phyloP scores from a whole-genome alignment of 2,329 filamentous ascomycete species.

The Fusarium neocosmosporiellum region DNA sequence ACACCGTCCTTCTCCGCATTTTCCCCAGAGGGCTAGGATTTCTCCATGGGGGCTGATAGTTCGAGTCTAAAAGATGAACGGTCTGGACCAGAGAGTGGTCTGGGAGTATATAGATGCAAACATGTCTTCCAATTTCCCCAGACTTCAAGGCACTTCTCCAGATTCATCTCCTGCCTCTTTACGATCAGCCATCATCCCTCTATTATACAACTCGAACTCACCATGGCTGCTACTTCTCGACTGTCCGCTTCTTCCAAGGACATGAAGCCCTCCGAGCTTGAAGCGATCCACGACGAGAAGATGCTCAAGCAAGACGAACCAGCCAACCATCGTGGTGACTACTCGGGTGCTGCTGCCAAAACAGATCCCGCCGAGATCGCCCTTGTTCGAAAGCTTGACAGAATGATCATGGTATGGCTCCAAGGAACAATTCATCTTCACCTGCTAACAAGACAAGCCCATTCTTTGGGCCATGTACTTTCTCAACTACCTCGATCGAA shows the following conservation, averaged over 20 bases:
- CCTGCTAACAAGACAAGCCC: constrained; percentile 14
- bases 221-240: neutral
- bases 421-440: neutral
- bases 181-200: neutral
- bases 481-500: constrained; percentile 41
- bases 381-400: constrained; percentile 39
- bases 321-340: neutral
- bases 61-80: neutral
- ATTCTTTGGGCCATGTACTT: constrained; percentile 41
- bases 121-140: neutral
- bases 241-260: constrained; percentile 9
- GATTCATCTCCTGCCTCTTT: neutral
- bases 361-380: constrained; percentile 38
- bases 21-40: constrained; percentile 3
- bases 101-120: constrained; percentile 4
- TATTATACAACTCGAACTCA: neutral
- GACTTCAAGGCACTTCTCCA: neutral
- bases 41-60: constrained; percentile 1
- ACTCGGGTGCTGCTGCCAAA: constrained; percentile 41
- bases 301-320: neutral
- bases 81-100: neutral
- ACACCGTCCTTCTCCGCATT: constrained; percentile 2
- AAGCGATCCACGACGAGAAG: constrained; percentile 12
- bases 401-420: constrained; percentile 37
- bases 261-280: neutral